These are phyloP conservation scores for Pulveroboletus sp. DNA, from an alignment of 768 basidiomycete genomes.

Conservation along the genomic window DNA sequence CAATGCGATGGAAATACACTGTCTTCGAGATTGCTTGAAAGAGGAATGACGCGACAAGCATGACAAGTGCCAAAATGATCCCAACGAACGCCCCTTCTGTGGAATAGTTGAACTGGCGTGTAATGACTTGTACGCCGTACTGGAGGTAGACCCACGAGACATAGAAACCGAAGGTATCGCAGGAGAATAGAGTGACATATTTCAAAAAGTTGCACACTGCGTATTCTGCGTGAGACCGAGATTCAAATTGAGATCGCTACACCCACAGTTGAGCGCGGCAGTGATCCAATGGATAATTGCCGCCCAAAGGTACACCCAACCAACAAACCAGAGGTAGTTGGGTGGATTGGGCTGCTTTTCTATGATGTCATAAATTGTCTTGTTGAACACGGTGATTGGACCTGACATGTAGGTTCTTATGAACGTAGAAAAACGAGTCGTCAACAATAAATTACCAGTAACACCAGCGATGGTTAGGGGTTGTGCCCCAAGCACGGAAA, in stretches of 20 bases:
- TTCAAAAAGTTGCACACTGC: conserved; percentile 78
- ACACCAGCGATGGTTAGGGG: conserved; percentile 91
- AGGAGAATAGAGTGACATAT: conserved; percentile 87
- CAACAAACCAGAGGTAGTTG: conserved; percentile 79
- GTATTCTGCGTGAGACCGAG: not conserved
- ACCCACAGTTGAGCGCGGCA: conserved; percentile 69
- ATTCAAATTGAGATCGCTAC: not conserved
- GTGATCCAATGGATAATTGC: conserved; percentile 84
- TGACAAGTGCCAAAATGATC: conserved; percentile 72
- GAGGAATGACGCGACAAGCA: conserved; percentile 70
- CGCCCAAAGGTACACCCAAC: conserved; percentile 91
- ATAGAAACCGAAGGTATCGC: conserved; percentile 91
- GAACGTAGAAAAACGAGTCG: not conserved
- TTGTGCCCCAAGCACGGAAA: conserved; percentile 84
- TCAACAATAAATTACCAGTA: conserved; percentile 47
- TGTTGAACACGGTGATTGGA: conserved; percentile 91
- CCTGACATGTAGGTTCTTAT: conserved; percentile 38
- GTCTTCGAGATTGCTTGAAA: conserved; percentile 65
- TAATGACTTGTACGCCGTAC: conserved; percentile 83
- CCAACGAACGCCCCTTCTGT: conserved; percentile 53
- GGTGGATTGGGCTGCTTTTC: conserved; percentile 54
- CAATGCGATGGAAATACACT: conserved; percentile 65
- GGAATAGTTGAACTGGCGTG: conserved; percentile 54
- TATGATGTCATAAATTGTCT: conserved; percentile 80
- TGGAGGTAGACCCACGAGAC: conserved; percentile 88